Evolutionary conservation across 805 yeast species (phyloP), one percentile per base, ranked within the genome.

Genomic region (Kluyveromyces starmeri): DNA sequence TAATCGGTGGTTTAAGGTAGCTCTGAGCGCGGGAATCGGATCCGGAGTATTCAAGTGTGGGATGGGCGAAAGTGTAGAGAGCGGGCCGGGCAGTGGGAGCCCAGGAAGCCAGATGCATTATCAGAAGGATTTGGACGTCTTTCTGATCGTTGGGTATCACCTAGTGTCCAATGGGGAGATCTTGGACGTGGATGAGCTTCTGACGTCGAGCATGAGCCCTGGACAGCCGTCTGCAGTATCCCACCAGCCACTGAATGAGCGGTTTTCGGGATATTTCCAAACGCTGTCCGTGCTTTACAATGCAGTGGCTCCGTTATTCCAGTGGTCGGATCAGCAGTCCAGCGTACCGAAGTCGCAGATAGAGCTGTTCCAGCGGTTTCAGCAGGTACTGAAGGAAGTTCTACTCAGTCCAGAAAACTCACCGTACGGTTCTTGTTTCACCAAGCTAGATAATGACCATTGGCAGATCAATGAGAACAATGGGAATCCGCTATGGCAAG

Each of bases 371-470:
- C 60, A 57, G 39, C 41, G 59, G 20, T 55, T 57, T 32, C 51
- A 48, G 33, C 62, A 55, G 39, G 55, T 55, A 8, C 42, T 55
- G n/a, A 54, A 53, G 36, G 62, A 57, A 38, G 32, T 57, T 28
- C 51, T 50, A 24, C 38, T 55, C 28, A 51, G 55, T 32, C 48
- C 39, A 37, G 56, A 51, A 16, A 46, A 45, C 1, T 46, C 54
- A 20, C 61, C 61, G 11, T 55, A 56, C 36, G 39, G 46, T 11
- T 48, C 44, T 29, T 56, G 51, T 41, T 54, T 56, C 40, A 42
- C 40, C 14, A 39, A 44, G 11, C 29, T 56, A 23, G 52, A 47
- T 20, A 52, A 49, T 19, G 44, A 49, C 14, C 29, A 47, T 27
- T 55, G 57, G 58, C 50, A 50, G 39, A 47, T 56, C 13, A 49